Evolutionary conservation across 805 yeast species (phyloP).

Genomic region (Tetrapisispora namnaoensis): DNA sequence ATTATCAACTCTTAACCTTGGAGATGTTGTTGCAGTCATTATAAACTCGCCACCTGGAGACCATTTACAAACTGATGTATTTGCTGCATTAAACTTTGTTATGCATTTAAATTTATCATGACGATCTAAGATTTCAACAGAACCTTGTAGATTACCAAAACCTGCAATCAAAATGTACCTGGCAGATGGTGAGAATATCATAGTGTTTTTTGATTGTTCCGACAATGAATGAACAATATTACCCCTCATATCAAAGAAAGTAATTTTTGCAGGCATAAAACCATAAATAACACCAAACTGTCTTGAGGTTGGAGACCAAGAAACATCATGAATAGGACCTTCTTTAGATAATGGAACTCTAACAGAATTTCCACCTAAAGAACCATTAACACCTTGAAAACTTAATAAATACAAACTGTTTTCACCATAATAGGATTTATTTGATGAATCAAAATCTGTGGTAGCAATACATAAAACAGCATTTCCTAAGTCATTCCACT

Average conservation of each 20-base stretch:
- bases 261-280: slow-evolving; percentile 92
- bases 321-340: slow-evolving; percentile 95
- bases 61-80: slow-evolving; percentile 96
- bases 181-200: slow-evolving; percentile 89
- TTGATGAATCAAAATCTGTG: slow-evolving; percentile 90
- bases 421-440: slow-evolving; percentile 94
- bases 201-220: slow-evolving; percentile 80
- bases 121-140: slow-evolving; percentile 90
- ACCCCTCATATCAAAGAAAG: slow-evolving; percentile 92
- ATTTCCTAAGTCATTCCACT: slow-evolving; percentile 93
- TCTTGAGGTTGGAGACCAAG: slow-evolving; percentile 93
- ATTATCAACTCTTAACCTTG: slow-evolving; percentile 93
- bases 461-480: slow-evolving; percentile 88
- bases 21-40: slow-evolving; percentile 93
- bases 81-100: slow-evolving; percentile 78
- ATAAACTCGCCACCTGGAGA: slow-evolving; percentile 92
- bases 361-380: slow-evolving; percentile 85
- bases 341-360: slow-evolving; percentile 69
- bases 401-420: slow-evolving; percentile 73
- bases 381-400: slow-evolving; percentile 43
- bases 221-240: slow-evolving; percentile 76
- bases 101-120: slow-evolving; percentile 73
- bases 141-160: slow-evolving; percentile 95
- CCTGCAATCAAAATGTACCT: slow-evolving; percentile 89
- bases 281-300: slow-evolving; percentile 98